These are phyloP conservation scores for Boletus sp. DNA, from an alignment of 1,284 basidiomycete species.

Conservation along the genomic window DNA sequence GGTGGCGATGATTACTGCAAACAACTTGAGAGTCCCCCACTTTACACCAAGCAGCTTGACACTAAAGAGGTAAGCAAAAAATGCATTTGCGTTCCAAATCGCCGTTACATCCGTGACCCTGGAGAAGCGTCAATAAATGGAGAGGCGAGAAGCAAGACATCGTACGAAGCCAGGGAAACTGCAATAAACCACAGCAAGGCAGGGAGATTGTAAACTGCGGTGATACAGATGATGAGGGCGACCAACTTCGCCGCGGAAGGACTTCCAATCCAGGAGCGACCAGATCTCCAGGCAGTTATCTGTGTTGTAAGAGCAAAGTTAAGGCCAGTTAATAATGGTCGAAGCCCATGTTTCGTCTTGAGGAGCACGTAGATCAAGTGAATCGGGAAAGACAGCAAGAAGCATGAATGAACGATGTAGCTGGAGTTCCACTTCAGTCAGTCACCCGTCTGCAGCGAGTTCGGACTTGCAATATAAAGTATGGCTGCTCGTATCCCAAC, in stretches of 20 bases:
- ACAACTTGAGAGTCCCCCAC: slow-evolving; percentile 61
- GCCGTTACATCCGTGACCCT: slow-evolving; percentile 79
- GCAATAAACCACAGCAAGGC: slow-evolving; percentile 70
- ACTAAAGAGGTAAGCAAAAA: slow-evolving; percentile 75
- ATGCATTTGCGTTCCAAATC: slow-evolving; percentile 82
- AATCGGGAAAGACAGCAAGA: slow-evolving; percentile 65
- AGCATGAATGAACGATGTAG: slow-evolving; percentile 72
- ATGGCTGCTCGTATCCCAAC: slow-evolving; percentile 69
- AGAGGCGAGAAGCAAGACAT: slow-evolving; percentile 10
- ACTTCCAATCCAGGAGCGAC: slow-evolving; percentile 14
- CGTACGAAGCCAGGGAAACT: slow-evolving; percentile 69
- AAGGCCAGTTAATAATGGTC: slow-evolving; percentile 48
- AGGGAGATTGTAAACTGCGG: slow-evolving; percentile 58
- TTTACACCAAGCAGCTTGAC: slow-evolving; percentile 55
- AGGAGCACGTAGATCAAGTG: slow-evolving; percentile 61
- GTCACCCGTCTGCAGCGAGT: neutral
- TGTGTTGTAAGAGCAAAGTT: slow-evolving; percentile 50
- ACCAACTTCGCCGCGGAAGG: slow-evolving; percentile 48
- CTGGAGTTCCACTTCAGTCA: slow-evolving; percentile 36
- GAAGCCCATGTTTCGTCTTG: slow-evolving; percentile 44
- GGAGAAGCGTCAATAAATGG: slow-evolving; percentile 14
- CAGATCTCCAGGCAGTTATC: slow-evolving; percentile 37
- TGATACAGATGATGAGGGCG: slow-evolving; percentile 45
- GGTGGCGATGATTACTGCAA: slow-evolving; percentile 73
- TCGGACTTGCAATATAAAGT: slow-evolving; percentile 67